Conservation (phyloP, 2,329 filamentous ascomycete genomes). For the Coccinonectria pachysandricola region DNA sequence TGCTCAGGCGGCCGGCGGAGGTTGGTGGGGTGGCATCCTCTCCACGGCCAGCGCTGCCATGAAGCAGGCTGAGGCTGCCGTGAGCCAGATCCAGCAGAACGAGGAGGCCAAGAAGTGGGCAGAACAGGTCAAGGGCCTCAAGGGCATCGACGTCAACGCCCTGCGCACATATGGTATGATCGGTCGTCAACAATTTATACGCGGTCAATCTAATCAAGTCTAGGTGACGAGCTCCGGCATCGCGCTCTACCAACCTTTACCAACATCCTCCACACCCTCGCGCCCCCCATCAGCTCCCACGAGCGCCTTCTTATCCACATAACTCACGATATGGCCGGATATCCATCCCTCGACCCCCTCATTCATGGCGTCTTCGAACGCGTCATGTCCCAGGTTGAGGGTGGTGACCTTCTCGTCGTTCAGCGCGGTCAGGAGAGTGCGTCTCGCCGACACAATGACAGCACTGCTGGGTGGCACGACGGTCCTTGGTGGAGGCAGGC, state of each 20-base stretch:
- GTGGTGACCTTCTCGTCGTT: constrained; percentile 86
- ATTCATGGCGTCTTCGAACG: constrained; percentile 86
- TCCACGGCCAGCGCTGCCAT: constrained; percentile 76
- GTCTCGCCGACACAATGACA: constrained; percentile 51
- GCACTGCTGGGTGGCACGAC: constrained; percentile 69
- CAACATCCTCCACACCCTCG: constrained; percentile 87
- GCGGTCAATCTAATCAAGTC: no score
- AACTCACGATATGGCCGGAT: constrained; percentile 88
- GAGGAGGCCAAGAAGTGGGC: constrained; percentile 96
- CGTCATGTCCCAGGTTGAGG: constrained; percentile 98
- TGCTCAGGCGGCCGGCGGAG: constrained; percentile 42
- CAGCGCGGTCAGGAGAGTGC: constrained; percentile 84
- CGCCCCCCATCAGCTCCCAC: constrained; percentile 91
- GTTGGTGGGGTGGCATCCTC: constrained; percentile 83
- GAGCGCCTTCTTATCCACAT: constrained; percentile 96
- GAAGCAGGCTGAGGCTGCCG: constrained; percentile 85
- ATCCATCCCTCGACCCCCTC: constrained; percentile 86
- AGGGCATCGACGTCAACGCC: constrained; percentile 58
- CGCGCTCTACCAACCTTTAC: constrained; percentile 91
- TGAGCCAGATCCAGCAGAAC: constrained; percentile 91
- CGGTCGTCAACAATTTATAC: no score
- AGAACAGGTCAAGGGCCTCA: constrained; percentile 69
- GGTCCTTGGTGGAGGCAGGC: constrained; percentile 90
- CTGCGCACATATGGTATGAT: constrained; percentile 42
- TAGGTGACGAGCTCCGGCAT: constrained; percentile 77